phyloP scores from a whole-genome alignment of 2,329 filamentous ascomycete genomes.

The Alternaria consortialis region DNA sequence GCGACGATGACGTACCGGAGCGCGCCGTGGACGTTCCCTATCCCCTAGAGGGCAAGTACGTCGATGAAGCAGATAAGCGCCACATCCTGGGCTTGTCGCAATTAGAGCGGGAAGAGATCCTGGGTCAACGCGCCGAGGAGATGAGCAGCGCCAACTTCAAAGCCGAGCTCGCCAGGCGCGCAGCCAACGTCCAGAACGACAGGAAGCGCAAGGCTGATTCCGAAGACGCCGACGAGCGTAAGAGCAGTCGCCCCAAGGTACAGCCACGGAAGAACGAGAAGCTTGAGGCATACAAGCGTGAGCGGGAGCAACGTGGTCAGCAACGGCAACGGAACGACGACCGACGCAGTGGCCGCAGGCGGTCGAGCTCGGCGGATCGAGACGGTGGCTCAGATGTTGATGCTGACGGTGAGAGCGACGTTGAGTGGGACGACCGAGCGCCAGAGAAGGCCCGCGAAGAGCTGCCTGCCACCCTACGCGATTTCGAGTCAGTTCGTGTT shows the following conservation, averaged over 20 bases:
- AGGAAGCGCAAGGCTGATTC: constrained; percentile 78
- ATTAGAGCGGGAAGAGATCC: constrained; percentile 87
- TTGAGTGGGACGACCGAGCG: constrained; percentile 74
- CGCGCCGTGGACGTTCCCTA: constrained; percentile 73
- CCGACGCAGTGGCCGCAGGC: constrained; percentile 57
- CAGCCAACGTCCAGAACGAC: constrained; percentile 69
- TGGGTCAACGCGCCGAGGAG: constrained; percentile 86
- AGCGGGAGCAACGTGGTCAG: constrained; percentile 68
- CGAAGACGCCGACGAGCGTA: constrained; percentile 83
- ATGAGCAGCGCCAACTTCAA: constrained; percentile 85
- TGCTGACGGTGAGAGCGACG: constrained; percentile 76
- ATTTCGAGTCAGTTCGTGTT: constrained; percentile 84
- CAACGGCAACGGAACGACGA: constrained; percentile 62
- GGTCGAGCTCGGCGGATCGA: constrained; percentile 53
- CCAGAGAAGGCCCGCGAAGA: constrained; percentile 66
- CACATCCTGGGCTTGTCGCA: constrained; percentile 87
- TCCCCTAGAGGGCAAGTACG: constrained; percentile 85
- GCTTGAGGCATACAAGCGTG: constrained; percentile 70
- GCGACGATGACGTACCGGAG: constrained; percentile 53
- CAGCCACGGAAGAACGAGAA: constrained; percentile 71
- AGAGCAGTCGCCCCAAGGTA: constrained; percentile 64
- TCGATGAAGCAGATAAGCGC: constrained; percentile 62
- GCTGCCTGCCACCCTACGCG: constrained; percentile 75
- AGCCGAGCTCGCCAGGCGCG: constrained; percentile 78
- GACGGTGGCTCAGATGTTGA: constrained; percentile 65